Evolutionary conservation across 441 rosid genomes (phyloP).

Genomic region (Omphalea diandra): DNA sequence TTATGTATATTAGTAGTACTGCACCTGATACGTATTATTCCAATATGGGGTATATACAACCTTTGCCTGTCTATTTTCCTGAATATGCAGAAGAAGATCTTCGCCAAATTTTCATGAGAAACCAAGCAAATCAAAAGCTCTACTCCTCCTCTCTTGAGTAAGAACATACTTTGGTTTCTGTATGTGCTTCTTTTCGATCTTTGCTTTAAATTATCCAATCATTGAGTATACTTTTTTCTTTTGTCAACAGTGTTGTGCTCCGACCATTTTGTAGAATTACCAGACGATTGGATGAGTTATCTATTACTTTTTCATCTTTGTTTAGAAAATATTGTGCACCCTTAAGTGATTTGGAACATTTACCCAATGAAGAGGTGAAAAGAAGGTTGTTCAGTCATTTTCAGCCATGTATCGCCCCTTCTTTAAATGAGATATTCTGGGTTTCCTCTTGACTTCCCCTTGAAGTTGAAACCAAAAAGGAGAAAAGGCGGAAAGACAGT

Average conservation of each 20-base stretch:
- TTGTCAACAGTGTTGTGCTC: constrained; percentile 57
- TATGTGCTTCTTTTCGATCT: neutral
- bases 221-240: constrained; percentile 20
- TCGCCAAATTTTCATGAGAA: constrained; percentile 61
- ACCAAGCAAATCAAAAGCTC: constrained; percentile 55
- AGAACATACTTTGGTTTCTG: constrained; percentile 29
- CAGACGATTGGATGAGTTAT: constrained; percentile 64
- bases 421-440: constrained; percentile 66
- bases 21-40: constrained; percentile 65
- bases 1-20: constrained; percentile 60
- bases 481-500: constrained; percentile 37
- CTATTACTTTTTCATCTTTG: constrained; percentile 51
- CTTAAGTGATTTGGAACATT: constrained; percentile 48
- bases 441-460: constrained; percentile 38
- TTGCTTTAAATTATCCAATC: constrained; percentile 12
- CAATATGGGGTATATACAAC: constrained; percentile 65
- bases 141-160: constrained; percentile 86
- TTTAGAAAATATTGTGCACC: constrained; percentile 73
- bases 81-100: constrained; percentile 71
- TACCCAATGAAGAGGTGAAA: constrained; percentile 70
- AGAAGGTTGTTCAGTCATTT: constrained; percentile 71
- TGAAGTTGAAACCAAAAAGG: constrained; percentile 43
- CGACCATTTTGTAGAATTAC: constrained; percentile 74
- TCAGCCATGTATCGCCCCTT: constrained; percentile 53
- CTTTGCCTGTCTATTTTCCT: constrained; percentile 67